Base-by-base conservation (phyloP, 2,329 filamentous ascomycete species). In the Fusarium sp. region DNA sequence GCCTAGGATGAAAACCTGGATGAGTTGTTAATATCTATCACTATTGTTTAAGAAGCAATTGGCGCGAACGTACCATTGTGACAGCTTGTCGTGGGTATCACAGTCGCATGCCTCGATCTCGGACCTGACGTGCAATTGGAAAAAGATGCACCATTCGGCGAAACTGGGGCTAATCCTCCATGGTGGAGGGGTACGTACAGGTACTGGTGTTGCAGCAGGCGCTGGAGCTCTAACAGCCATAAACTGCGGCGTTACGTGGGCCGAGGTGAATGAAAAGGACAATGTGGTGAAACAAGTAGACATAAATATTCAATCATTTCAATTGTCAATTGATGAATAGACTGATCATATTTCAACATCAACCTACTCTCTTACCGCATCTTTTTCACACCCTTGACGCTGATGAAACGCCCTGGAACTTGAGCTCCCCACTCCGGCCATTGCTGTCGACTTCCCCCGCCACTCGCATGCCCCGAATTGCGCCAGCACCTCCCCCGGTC, bases 1-100 rank as follows among this genome's bases (percentile, higher is more conserved):
- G 75, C 93, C 92, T 77, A 95, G 86, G 76, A 98, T 90, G 84
- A 96, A 92, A 76, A 94, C 91, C 92, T 93, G 42, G 2, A 20
- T 34, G 14, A 13, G 29, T 18, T 8, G 49, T 63, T 13, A 68
- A 23, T 18, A 3, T 20, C 14, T 3, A 25, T 7, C 1, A 8
- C 9, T 6, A 16, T 18, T 16, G 13, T 25, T 6, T 14, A 25
- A 9, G 20, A 25, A n/a, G 18, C n/a, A 10, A 20, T 58, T 65
- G 58, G 27, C 14, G 18, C 13, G 42, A 49, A n/a, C 62, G 13
- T 65, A 74, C 73, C 73, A 75, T 75, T 50, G 18, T 74, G 69
- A 62, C 62, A 38, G 62, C 53, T 72, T 70, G 38, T 61, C 44
- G 50, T 62, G 46, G 23, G 57, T 68, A 69, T 73, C 68, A 65